Evolutionary conservation across 306 rosid genomes (phyloP), one percentile per base, ranked within the genome.

Genomic region (Urtica urens): DNA sequence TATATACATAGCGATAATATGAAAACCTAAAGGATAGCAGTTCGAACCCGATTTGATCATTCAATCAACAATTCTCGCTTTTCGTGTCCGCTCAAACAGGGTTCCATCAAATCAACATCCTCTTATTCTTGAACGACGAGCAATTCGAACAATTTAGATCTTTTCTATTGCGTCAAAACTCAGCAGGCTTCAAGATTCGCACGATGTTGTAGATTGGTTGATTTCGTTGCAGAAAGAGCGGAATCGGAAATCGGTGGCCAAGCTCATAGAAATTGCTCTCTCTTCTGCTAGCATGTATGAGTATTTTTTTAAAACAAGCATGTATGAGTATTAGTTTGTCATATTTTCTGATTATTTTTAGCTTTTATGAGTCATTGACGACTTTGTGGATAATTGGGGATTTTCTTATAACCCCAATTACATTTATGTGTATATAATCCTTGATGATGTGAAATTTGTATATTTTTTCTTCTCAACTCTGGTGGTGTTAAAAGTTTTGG

Each of bases 81-180:
- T 42, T 55, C 73, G 70, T 11, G 24, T 43, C 28, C 81, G 74
- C 40, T 70, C 77, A 1, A 62, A 66, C 60, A 75, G 74, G 63
- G 57, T 66, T 26, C 81, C 81, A 0, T 60, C 68, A 1, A 66
- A 65, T 38, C 60, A 76, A 17, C 73, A 75, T 49, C 77, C 77
- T 14, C 23, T 62, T 24, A 17, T 70, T 51, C 21, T 40, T 17
- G 61, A 62, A 28, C 24, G 60, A 75, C 10, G 68, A 66, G 57
- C 66, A 70, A 23, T 55, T 75, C 52, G 39, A 67, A 38, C 44
- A 52, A 38, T 34, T 75, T 34, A 38, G 67, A 12, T 34, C 60
- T 19, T 58, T 44, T 0, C 69, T 13, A 25, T 67, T 22, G 39
- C 52, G 39, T 24, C 46, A 54, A 64, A 62, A 24, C 67, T 70